Evolutionary conservation across 768 basidiomycete genomes (phyloP).

Genomic region (Chalciporus chontae): DNA sequence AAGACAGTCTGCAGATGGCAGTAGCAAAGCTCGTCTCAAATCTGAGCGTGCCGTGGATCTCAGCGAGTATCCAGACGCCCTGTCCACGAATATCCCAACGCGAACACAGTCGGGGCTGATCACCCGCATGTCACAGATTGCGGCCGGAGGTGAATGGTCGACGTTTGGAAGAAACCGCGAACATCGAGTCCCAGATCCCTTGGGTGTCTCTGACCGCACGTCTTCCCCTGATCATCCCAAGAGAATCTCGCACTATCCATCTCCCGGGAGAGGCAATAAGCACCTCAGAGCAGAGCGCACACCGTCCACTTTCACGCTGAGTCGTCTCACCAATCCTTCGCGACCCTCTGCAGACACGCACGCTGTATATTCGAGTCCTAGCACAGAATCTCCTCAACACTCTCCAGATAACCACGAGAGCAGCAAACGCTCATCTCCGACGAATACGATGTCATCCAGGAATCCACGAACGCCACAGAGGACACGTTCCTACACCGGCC

Average conservation of each 20-base stretch:
- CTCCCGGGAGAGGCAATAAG: constrained; percentile 15
- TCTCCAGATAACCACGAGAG: constrained; percentile 15
- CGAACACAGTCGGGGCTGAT: constrained; percentile 12
- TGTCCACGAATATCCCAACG: constrained; percentile 9
- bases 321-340: constrained; percentile 17
- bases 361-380: constrained; percentile 9
- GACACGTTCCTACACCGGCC: constrained; percentile 18
- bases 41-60: not conserved
- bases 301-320: constrained; percentile 17
- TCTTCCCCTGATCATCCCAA: constrained; percentile 11
- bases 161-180: constrained; percentile 33
- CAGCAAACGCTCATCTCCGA: constrained; percentile 31
- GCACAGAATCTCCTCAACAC: constrained; percentile 16
- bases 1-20: constrained; percentile 10
- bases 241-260: constrained; percentile 16
- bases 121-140: constrained; percentile 18
- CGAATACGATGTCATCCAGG: constrained; percentile 26
- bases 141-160: constrained; percentile 29
- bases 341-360: constrained; percentile 9
- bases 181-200: constrained; percentile 12
- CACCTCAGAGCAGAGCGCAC: constrained; percentile 17
- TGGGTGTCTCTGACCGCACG: constrained; percentile 11
- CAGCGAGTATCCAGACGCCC: not conserved
- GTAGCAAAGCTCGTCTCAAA: constrained; percentile 1
- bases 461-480: constrained; percentile 26